These are phyloP conservation scores for Globisporangium nodosum DNA, from an alignment of 352 stramenopile species.

Conservation along the genomic window DNA sequence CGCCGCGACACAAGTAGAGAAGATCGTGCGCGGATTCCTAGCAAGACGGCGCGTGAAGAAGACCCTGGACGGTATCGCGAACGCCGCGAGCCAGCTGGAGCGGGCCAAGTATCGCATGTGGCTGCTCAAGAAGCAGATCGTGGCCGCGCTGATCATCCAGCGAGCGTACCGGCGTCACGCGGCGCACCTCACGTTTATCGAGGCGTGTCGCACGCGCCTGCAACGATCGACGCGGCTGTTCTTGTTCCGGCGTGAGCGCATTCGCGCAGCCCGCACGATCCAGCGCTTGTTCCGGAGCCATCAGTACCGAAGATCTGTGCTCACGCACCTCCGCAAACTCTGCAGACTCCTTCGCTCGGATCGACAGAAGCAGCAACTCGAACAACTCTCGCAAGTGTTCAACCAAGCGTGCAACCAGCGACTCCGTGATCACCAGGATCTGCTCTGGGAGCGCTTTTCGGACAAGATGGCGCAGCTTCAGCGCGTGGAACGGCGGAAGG, in stretches of 20 bases:
- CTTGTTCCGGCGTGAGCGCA: conserved; percentile 26
- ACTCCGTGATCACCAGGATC: conserved; percentile 2
- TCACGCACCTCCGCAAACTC: conserved; percentile 20
- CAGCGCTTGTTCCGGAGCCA: conserved; percentile 34
- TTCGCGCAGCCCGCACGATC: conserved; percentile 19
- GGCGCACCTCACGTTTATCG: conserved; percentile 12
- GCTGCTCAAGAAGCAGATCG: conserved; percentile 16
- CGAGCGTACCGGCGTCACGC: conserved; percentile 23
- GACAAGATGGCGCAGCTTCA: conserved; percentile 12
- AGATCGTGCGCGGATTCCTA: conserved; percentile 27
- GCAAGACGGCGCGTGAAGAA: conserved; percentile 26
- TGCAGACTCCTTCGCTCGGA: conserved; percentile 22
- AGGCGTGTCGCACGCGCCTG: conserved; percentile 24
- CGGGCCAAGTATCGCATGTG: conserved; percentile 5
- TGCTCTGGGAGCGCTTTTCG: conserved; percentile 10
- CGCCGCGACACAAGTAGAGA: conserved; percentile 34
- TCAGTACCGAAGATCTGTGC: conserved; percentile 23
- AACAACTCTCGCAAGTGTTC: conserved; percentile 20
- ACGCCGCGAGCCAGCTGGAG: conserved; percentile 19
- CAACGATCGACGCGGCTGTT: conserved; percentile 25
- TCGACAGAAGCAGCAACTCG: conserved; percentile 26
- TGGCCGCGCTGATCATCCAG: conserved; percentile 32
- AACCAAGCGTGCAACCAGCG: conserved; percentile 8
- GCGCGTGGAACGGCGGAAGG: conserved; percentile 7
- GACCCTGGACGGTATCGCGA: conserved; percentile 19